Base-by-base conservation (phyloP, 2,329 filamentous ascomycete species). In the Fonsecaea monophora region DNA sequence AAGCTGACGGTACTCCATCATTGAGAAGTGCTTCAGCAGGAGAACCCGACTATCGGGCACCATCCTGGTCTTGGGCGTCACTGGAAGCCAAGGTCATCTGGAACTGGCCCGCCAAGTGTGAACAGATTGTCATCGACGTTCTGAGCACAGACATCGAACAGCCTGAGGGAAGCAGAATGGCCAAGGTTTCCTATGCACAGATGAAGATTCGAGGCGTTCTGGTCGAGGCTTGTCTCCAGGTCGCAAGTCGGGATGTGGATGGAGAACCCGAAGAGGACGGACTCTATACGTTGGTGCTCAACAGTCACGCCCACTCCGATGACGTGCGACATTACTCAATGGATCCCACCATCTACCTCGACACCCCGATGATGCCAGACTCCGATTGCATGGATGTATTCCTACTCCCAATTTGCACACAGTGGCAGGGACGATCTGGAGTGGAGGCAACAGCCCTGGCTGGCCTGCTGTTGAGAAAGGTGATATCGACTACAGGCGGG, bases 51-150 rank as follows among this genome's bases (percentile, higher is more conserved):
- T 60, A 60, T 38, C 40, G 58, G n/a, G 58, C 58, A n/a, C 58
- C 58, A 4, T 50, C 40, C 32, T 60, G 58, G 58, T 60, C 58
- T 4, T 60, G 58, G 58, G 58, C 58, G 7, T 60, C 58, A 2
- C n/a, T 60, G 18, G 58, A 60, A n/a, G 58, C 58, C 42, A 50
- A 53, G 21, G 32, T 60, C 30, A 60, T 53, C 40, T 60, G 58
- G 40, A 60, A 60, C 35, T 60, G 58, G 58, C 58, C 58, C 30
- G 58, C 32, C 25, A 25, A 34, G 18, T 53, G 58, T 32, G 58
- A 38, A 4, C 15, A 53, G 42, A 34, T 60, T 9, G 30, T 60
- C 40, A 53, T 60, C 4, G 35, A 60, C 32, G 53, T 60, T 30
- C 5, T 60, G 25, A 53, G 35, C 12, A 60, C 58, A 1, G 12